Evolutionary conservation across 768 basidiomycete genomes (phyloP).

Genomic region (Lentinus tigrinus): DNA sequence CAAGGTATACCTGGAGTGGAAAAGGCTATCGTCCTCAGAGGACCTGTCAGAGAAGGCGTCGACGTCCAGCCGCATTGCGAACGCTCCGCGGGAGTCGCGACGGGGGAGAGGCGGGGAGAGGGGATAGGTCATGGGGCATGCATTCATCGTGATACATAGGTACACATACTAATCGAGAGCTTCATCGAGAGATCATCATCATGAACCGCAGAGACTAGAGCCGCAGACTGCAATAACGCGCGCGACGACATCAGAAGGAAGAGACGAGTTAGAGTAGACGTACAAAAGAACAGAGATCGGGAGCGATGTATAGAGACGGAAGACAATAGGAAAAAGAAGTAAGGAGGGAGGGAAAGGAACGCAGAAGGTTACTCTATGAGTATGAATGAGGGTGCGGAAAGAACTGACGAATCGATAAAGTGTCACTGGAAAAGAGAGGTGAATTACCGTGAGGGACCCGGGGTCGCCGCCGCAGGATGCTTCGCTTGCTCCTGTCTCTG

Average conservation of each 20-base stretch:
- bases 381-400: not conserved
- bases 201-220: not conserved
- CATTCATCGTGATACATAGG: not conserved
- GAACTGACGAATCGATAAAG: not conserved
- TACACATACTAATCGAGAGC: not conserved
- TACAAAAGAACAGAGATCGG: not conserved
- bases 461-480: not conserved
- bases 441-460: not conserved
- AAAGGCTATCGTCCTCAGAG: not conserved
- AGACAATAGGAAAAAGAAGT: not conserved
- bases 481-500: slow-evolving; percentile 53
- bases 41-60: not conserved
- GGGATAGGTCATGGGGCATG: not conserved
- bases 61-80: not conserved
- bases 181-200: not conserved
- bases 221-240: not conserved
- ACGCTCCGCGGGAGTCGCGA: not conserved
- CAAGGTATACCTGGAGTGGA: not conserved
- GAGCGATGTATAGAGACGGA: not conserved
- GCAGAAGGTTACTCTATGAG: no score
- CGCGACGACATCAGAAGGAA: not conserved
- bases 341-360: not conserved
- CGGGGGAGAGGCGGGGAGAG: not conserved
- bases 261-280: not conserved
- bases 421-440: not conserved